A percentile compares a stretch with the other conserved stretches of the same genome.
These are phyloP conservation scores for Gnaphalium uliginosum DNA, from an alignment of 129 eudicot genomes.

Conservation along the genomic window DNA sequence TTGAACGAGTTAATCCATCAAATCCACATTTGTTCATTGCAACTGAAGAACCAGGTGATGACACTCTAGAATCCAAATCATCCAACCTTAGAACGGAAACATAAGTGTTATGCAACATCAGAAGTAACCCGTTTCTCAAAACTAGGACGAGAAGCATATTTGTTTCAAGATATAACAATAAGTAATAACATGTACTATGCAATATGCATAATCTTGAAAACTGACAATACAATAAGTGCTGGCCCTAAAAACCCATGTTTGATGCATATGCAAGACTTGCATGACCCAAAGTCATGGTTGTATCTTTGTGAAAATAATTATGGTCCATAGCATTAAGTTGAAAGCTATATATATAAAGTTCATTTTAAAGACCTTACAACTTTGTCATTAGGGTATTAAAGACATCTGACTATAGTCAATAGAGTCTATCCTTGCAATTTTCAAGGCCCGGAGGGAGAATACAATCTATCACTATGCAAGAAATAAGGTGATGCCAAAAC, in stretches of 20 bases:
- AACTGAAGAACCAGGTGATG: conserved; percentile 63
- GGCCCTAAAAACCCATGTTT: not conserved
- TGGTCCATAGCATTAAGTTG: not conserved
- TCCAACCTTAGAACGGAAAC: conserved; percentile 4
- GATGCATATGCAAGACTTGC: not conserved
- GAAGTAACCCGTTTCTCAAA: not conserved
- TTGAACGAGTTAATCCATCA: conserved; percentile 55
- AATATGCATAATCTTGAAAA: not conserved
- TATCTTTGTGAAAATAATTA: not conserved
- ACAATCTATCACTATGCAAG: not conserved
- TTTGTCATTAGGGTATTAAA: not conserved
- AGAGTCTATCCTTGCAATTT: not conserved
- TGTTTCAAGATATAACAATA: not conserved
- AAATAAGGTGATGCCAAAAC: not conserved
- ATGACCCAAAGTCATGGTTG: not conserved
- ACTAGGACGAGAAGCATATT: not conserved
- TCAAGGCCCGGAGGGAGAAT: not conserved
- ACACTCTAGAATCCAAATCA: conserved; percentile 21
- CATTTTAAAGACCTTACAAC: not conserved
- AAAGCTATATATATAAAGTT: not conserved
- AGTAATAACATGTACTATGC: not conserved
- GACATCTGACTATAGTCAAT: not conserved
- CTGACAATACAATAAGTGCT: not conserved
- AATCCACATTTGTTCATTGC: conserved; percentile 45
- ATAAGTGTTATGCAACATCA: not conserved